These are phyloP conservation scores for Metarhizium humberi DNA, from an alignment of 2,329 filamentous ascomycete genomes.

Conservation along the genomic window DNA sequence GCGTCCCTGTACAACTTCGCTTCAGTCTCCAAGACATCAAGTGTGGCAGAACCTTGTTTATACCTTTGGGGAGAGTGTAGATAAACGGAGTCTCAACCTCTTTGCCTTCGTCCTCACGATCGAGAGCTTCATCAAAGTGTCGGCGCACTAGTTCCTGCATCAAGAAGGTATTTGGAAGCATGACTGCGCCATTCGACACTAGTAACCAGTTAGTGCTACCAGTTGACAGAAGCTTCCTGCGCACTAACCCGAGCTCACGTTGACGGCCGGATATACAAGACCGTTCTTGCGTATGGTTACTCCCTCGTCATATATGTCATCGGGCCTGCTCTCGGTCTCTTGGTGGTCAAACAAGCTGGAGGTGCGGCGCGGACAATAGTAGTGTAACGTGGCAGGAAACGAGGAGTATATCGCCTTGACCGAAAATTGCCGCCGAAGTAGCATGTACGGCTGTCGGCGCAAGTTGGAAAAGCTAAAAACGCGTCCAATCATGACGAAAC, in stretches of 20 bases:
- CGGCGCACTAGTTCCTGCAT: conserved; percentile 6
- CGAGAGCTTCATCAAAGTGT: conserved; percentile 4
- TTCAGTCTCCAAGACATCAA: background rate
- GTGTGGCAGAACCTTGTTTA: background rate
- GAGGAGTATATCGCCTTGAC: conserved; percentile 10
- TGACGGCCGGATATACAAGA: conserved; percentile 8
- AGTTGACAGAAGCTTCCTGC: background rate
- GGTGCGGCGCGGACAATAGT: conserved; percentile 5
- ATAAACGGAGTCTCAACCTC: background rate
- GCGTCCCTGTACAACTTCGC: background rate
- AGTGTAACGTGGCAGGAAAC: conserved; percentile 8
- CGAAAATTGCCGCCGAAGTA: background rate
- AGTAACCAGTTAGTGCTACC: background rate
- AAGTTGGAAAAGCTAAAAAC: too few species aligned
- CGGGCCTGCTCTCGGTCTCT: background rate
- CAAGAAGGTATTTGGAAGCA: conserved; percentile 7
- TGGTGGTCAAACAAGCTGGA: conserved; percentile 7
- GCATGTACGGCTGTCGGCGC: too few species aligned
- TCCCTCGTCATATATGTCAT: conserved; percentile 6
- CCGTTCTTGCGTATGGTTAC: conserved; percentile 5
- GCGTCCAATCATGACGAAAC: too few species aligned
- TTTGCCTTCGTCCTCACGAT: background rate
- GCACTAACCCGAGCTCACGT: background rate
- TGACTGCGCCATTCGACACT: conserved; percentile 5
- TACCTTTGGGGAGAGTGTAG: background rate